Percentiles rank a stretch among this genome's conserved stretches.
Evolutionary conservation across 768 basidiomycete species (phyloP).

Genomic region (Mycena venus): DNA sequence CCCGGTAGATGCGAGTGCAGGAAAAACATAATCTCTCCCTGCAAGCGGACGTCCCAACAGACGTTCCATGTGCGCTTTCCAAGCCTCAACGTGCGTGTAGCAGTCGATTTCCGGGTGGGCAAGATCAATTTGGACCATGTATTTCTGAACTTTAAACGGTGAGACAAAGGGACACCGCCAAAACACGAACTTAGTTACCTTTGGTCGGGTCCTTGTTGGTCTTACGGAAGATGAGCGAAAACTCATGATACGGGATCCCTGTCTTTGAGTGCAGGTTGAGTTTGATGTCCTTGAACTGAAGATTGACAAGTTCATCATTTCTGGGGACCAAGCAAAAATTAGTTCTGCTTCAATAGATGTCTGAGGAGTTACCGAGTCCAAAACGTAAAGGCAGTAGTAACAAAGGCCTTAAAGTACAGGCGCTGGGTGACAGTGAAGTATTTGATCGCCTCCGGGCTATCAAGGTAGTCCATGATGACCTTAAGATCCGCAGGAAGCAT

Average conservation of each 20-base stretch:
- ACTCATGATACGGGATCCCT: conserved; percentile 24
- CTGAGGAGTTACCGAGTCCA: conserved; percentile 34
- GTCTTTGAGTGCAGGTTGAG: conserved; percentile 9
- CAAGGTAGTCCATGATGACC: conserved; percentile 30
- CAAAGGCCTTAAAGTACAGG: conserved; percentile 35
- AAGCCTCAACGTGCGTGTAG: too few relatives aligned
- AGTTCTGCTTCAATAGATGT: too few relatives aligned
- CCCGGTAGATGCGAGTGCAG: too few relatives aligned
- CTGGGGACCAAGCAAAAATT: too few relatives aligned
- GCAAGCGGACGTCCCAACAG: too few relatives aligned
- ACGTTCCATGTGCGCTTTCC: too few relatives aligned
- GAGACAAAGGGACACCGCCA: too few relatives aligned
- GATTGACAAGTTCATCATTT: conserved; percentile 35
- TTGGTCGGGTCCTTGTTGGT: conserved; percentile 39
- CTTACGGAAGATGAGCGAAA: conserved; percentile 36
- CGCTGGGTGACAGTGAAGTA: conserved; percentile 14
- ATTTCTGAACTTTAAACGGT: conserved; percentile 32
- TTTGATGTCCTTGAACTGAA: conserved; percentile 23
- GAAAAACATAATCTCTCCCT: too few relatives aligned
- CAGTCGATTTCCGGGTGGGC: too few relatives aligned
- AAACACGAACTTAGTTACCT: too few relatives aligned
- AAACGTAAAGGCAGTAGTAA: conserved; percentile 32
- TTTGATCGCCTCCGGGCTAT: too few relatives aligned
- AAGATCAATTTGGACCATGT: conserved; percentile 20
- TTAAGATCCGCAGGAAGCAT: conserved; percentile 36